These are phyloP conservation scores for Metarhizium robertsii DNA, from an alignment of 2,329 filamentous ascomycete genomes.

Conservation along the genomic window DNA sequence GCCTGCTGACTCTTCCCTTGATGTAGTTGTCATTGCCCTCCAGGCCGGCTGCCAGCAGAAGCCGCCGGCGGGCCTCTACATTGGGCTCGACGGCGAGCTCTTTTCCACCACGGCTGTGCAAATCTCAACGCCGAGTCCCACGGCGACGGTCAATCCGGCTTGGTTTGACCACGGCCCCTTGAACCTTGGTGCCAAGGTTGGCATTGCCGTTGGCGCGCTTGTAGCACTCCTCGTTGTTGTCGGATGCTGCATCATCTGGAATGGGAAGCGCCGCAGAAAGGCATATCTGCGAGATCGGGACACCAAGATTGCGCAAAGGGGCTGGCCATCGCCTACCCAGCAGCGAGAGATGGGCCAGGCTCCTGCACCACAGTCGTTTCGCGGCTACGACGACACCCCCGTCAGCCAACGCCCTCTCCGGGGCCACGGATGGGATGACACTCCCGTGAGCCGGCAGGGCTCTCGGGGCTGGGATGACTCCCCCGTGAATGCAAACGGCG, in stretches of 20 bases:
- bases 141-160: slow-evolving; percentile 27
- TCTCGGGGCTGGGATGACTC: slow-evolving; percentile 45
- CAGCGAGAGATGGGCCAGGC: slow-evolving; percentile 20
- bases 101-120: slow-evolving; percentile 41
- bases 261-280: slow-evolving; percentile 45
- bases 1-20: slow-evolving; percentile 10
- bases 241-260: slow-evolving; percentile 46
- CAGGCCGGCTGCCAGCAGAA: slow-evolving; percentile 47
- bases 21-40: slow-evolving; percentile 37
- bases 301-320: slow-evolving; percentile 25
- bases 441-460: slow-evolving; percentile 42
- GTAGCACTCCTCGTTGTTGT: slow-evolving; percentile 35
- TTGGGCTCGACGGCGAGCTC: slow-evolving; percentile 42
- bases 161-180: slow-evolving; percentile 36
- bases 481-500: slow-evolving; percentile 33
- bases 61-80: slow-evolving; percentile 33
- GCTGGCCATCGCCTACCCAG: slow-evolving; percentile 30
- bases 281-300: slow-evolving; percentile 40
- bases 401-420: not conserved
- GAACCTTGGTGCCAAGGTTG: slow-evolving; percentile 45
- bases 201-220: slow-evolving; percentile 44
- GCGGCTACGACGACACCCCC: too few species aligned
- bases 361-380: slow-evolving; percentile 14
- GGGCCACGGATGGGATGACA: slow-evolving; percentile 24
- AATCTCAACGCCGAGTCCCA: slow-evolving; percentile 38